Conservation (phyloP, 1,284 basidiomycete species). For the Mycosarcoma mackinlayi region DNA sequence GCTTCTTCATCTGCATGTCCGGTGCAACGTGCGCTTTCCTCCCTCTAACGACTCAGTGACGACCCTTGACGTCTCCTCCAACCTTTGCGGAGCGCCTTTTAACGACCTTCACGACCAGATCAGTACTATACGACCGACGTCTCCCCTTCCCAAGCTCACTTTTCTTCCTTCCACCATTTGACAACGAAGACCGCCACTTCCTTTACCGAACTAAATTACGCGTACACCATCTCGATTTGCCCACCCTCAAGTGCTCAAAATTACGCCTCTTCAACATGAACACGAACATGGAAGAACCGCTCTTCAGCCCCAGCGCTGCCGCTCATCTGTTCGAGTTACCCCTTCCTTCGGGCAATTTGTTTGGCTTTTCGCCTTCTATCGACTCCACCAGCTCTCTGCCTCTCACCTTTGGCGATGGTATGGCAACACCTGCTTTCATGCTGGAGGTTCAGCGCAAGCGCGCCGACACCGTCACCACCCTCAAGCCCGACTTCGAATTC, state of each 20-base stretch:
- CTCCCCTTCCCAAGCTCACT: not conserved
- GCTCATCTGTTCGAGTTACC: slow-evolving; percentile 43
- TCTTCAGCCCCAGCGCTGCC: slow-evolving; percentile 41
- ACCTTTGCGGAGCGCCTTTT: slow-evolving; percentile 14
- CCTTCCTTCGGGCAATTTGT: slow-evolving; percentile 25
- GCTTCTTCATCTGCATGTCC: slow-evolving; percentile 31
- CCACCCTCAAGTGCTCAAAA: not conserved
- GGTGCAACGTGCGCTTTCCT: slow-evolving; percentile 16
- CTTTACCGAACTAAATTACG: not conserved
- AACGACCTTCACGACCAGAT: slow-evolving; percentile 29
- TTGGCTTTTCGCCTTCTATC: slow-evolving; percentile 49
- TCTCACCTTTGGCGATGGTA: slow-evolving; percentile 37
- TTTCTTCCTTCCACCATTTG: not conserved
- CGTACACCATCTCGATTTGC: not conserved
- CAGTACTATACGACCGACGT: not conserved
- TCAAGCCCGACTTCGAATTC: slow-evolving; percentile 52
- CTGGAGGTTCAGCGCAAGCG: slow-evolving; percentile 48
- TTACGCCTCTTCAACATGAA: slow-evolving; percentile 2
- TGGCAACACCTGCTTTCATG: slow-evolving; percentile 43
- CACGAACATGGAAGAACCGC: slow-evolving; percentile 49
- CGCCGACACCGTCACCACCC: slow-evolving; percentile 50
- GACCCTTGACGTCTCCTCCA: slow-evolving; percentile 20
- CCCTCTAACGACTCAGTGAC: slow-evolving; percentile 46
- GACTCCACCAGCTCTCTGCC: slow-evolving; percentile 33
- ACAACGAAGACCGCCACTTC: slow-evolving; percentile 8